phyloP scores from a whole-genome alignment of 1,139 yeast species.

The Scheffersomyces illinoinensis region DNA sequence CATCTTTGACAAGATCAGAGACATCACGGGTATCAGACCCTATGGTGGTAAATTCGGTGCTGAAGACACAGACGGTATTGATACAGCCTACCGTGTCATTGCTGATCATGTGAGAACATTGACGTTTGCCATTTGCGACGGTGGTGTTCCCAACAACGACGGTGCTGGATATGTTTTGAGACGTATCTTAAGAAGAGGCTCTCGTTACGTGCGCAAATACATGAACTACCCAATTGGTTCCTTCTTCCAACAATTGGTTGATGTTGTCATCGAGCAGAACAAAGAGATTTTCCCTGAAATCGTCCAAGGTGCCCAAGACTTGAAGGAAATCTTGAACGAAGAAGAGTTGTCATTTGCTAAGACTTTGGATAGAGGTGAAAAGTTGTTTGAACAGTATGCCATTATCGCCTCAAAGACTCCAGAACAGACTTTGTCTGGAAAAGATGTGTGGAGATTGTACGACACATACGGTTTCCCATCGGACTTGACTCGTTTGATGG shows the following conservation, averaged over 20 bases:
- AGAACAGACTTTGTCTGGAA: slow-evolving; percentile 79
- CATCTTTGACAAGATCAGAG: slow-evolving; percentile 79
- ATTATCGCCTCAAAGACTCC: slow-evolving; percentile 75
- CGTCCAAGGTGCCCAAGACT: slow-evolving; percentile 64
- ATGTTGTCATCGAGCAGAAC: slow-evolving; percentile 89
- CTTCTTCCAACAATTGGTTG: slow-evolving; percentile 89
- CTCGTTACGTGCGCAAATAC: slow-evolving; percentile 94
- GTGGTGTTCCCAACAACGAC: slow-evolving; percentile 98
- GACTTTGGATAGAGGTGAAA: slow-evolving; percentile 97
- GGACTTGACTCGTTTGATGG: slow-evolving; percentile 96
- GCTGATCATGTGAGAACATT: slow-evolving; percentile 98
- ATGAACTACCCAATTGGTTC: slow-evolving; percentile 94
- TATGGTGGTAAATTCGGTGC: slow-evolving; percentile 91
- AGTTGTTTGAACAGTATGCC: slow-evolving; percentile 91
- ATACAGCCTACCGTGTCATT: slow-evolving; percentile 95
- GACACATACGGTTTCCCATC: slow-evolving; percentile 99
- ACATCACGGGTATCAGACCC: slow-evolving; percentile 88
- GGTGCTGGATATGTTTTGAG: slow-evolving; percentile 98
- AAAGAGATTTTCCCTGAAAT: slow-evolving; percentile 90
- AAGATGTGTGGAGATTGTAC: slow-evolving; percentile 96
- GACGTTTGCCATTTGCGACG: slow-evolving; percentile 94
- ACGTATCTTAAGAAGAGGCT: slow-evolving; percentile 96
- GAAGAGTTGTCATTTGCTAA: slow-evolving; percentile 94
- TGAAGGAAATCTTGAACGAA: slow-evolving; percentile 89
- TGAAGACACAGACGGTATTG: slow-evolving; percentile 91